phyloP scores from a whole-genome alignment of 345 rosid genomes.

The Eucalyptus camaldulensis region DNA sequence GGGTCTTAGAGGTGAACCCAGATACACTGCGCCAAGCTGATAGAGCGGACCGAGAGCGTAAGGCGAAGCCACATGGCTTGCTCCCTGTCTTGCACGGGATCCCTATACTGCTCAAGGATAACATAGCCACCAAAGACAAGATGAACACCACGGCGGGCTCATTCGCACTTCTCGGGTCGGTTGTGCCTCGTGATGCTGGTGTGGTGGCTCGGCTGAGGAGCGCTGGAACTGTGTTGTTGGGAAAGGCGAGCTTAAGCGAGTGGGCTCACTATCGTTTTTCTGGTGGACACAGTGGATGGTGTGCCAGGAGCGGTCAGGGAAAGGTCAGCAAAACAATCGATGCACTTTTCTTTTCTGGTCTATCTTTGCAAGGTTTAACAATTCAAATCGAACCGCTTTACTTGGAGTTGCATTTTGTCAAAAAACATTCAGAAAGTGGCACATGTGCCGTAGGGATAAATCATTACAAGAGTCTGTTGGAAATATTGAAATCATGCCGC shows the following conservation, averaged over 20 bases:
- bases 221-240: conserved; percentile 58
- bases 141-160: conserved; percentile 76
- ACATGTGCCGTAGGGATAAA: neutral
- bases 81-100: conserved; percentile 38
- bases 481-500: neutral
- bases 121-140: conserved; percentile 47
- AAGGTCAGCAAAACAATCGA: conserved; percentile 16
- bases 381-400: neutral
- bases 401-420: neutral
- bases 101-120: conserved; percentile 61
- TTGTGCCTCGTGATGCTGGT: conserved; percentile 50
- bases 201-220: conserved; percentile 44
- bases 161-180: conserved; percentile 44
- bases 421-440: neutral
- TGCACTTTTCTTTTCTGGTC: neutral
- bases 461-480: neutral
- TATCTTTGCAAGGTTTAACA: neutral
- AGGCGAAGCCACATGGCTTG: neutral
- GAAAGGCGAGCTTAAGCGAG: conserved; percentile 70
- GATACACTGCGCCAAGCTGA: conserved; percentile 47
- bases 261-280: conserved; percentile 34
- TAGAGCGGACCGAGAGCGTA: conserved; percentile 42
- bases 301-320: conserved; percentile 57
- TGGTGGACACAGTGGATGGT: conserved; percentile 20
- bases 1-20: conserved; percentile 64